Percentiles rank a stretch among this genome's conserved stretches.
Conservation (phyloP, 371 early-diverging fungal species). For the Rhizopus stolonifer region DNA sequence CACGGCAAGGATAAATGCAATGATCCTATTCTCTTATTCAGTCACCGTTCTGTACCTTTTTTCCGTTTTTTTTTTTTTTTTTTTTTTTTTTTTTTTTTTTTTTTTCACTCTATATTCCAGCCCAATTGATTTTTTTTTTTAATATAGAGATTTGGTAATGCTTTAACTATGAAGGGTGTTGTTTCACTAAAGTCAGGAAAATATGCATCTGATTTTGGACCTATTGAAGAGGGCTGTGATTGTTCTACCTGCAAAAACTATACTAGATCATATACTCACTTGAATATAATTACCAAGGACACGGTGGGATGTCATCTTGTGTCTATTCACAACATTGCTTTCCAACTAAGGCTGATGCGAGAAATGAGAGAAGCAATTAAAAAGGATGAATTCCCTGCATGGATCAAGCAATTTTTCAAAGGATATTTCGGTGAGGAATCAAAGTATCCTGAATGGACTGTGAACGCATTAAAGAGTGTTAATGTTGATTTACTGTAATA, state of each 20-base stretch:
- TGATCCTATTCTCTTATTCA: constrained; percentile 17
- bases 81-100: too few relatives aligned
- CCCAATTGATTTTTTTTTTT: background rate
- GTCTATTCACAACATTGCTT: constrained; percentile 89
- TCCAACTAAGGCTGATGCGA: constrained; percentile 86
- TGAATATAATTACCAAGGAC: constrained; percentile 63
- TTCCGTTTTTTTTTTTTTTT: too few relatives aligned
- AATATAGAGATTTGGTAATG: constrained; percentile 85
- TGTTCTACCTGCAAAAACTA: constrained; percentile 88
- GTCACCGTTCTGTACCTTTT: too few relatives aligned
- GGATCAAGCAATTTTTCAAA: constrained; percentile 76
- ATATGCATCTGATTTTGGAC: constrained; percentile 66
- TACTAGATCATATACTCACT: constrained; percentile 77
- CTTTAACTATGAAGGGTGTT: constrained; percentile 80
- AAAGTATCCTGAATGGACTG: constrained; percentile 84
- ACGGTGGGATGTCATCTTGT: constrained; percentile 92
- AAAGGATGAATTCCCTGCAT: constrained; percentile 77
- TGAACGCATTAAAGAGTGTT: constrained; percentile 81
- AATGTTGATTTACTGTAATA: constrained; percentile 57
- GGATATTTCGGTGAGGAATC: constrained; percentile 60
- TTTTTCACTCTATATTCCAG: too few relatives aligned
- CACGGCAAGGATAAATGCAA: constrained; percentile 27
- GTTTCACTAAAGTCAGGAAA: constrained; percentile 66
- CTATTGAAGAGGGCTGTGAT: constrained; percentile 83
- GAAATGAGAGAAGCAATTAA: constrained; percentile 79